Base-by-base conservation (phyloP, 306 rosid genomes). In the Calophaca sinica region DNA sequence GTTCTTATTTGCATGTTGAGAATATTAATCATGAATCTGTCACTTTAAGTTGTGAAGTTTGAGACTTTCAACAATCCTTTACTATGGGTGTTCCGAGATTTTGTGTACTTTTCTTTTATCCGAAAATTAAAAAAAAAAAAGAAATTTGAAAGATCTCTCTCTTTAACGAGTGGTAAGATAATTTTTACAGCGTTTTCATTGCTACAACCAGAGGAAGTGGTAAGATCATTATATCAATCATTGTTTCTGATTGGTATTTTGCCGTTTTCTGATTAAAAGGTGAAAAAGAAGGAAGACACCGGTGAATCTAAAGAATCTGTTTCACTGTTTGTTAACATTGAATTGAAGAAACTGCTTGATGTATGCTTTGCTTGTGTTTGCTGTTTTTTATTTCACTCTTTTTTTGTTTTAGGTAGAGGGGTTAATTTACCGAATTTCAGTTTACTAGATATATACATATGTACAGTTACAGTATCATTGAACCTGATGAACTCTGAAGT, bases 301-400 rank as follows among this genome's bases (percentile, higher is more conserved):
- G 35, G 7, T 65, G 78, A 38, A 63, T 13, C 4, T 26, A 36
- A 12, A 12, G 57, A 59, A 57, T 50, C 15, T 14, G 29, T 14
- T 52, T 65, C 3, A 45, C n/a, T 55, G 3, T 53, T 29, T 44
- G 35, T 42, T 71, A 64, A 13, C 6, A 15, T 58, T n/a, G 6
- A 39, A 49, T 51, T 67, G 68, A 20, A 75, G 41, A 66, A 41
- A 13, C 31, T 71, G 39, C 13, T 62, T 52, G 60, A 53, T 51
- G 7, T 3, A 55, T 42, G 44, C 15, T 10, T 29, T 45, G 45
- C 3, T 29, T 75, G 36, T 53, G 48, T 62, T 26, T 53, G 35
- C 62, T 53, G 36, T 38, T 36, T 13, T 38, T 1, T 20, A 0
- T 59, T 7, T 41, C 28, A 10, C 36, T 2, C 5, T 11, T 28